These are phyloP conservation scores for Quercus engelmannii DNA, from an alignment of 306 rosid species.

Conservation along the genomic window DNA sequence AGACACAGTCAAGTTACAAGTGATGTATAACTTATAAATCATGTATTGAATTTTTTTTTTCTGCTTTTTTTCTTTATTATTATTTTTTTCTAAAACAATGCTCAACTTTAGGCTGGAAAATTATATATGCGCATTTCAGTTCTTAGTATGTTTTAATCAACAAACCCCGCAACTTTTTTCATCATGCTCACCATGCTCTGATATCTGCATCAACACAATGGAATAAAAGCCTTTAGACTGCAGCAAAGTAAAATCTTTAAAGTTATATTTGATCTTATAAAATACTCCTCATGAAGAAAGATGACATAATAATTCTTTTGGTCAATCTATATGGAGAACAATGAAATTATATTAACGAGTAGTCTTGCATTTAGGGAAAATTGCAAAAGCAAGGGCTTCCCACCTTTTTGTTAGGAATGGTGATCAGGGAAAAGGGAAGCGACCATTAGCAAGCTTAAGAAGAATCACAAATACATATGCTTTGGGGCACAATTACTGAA, in stretches of 20 bases:
- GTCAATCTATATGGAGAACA: background rate
- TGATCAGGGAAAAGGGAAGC: background rate
- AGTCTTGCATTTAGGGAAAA: background rate
- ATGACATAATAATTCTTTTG: background rate
- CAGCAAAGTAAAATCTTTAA: background rate
- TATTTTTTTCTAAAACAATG: background rate
- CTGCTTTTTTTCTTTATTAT: background rate
- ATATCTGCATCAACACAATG: background rate
- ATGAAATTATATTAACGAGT: too few species aligned
- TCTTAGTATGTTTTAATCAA: background rate
- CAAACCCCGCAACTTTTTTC: background rate
- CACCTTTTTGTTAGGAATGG: constrained; percentile 12
- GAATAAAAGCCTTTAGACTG: background rate
- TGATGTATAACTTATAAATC: background rate
- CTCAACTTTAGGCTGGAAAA: background rate
- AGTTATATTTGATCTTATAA: background rate
- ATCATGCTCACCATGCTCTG: background rate
- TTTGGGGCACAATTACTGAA: constrained; percentile 38
- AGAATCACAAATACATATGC: background rate
- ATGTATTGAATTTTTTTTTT: background rate
- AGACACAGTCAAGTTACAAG: background rate
- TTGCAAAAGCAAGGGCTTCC: background rate
- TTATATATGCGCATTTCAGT: background rate
- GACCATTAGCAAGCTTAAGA: constrained; percentile 15
- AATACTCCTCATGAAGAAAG: background rate